phyloP scores from a whole-genome alignment of 441 rosid genomes.

The Cnidoscolus chayamansa region DNA sequence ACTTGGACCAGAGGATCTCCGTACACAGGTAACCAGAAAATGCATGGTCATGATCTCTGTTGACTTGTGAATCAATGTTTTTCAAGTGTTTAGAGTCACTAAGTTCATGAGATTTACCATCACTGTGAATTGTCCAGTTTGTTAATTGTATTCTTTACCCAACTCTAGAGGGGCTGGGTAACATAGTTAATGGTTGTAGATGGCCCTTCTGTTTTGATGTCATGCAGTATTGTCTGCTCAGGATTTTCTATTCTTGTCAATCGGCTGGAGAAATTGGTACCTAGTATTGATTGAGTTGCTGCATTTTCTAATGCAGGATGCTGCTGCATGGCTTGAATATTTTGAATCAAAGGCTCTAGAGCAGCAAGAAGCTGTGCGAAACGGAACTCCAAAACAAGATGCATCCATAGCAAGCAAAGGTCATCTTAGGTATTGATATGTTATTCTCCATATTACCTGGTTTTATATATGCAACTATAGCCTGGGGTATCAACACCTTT shows the following conservation, averaged over 20 bases:
- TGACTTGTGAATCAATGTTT: neutral
- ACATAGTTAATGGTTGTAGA: neutral
- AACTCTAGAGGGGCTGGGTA: neutral
- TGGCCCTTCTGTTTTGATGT: neutral
- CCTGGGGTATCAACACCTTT: constrained; percentile 36
- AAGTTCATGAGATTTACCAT: neutral
- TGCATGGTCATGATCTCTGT: neutral
- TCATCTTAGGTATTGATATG: constrained; percentile 66
- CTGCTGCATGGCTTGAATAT: constrained; percentile 78
- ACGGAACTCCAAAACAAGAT: constrained; percentile 64
- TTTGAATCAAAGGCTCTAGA: constrained; percentile 66
- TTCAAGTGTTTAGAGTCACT: neutral
- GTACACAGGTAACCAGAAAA: constrained; percentile 47
- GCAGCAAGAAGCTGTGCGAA: constrained; percentile 62
- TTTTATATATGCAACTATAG: constrained; percentile 30
- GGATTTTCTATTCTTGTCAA: neutral
- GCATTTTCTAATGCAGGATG: constrained; percentile 45
- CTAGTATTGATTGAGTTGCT: constrained; percentile 14
- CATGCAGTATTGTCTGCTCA: neutral
- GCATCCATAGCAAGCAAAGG: constrained; percentile 70
- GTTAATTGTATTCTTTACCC: neutral
- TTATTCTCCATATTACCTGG: constrained; percentile 49
- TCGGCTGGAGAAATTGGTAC: neutral
- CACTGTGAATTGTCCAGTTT: neutral
- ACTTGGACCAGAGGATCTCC: constrained; percentile 63